phyloP scores from a whole-genome alignment of 768 basidiomycete genomes.

The Mrakia hoshinonis region DNA sequence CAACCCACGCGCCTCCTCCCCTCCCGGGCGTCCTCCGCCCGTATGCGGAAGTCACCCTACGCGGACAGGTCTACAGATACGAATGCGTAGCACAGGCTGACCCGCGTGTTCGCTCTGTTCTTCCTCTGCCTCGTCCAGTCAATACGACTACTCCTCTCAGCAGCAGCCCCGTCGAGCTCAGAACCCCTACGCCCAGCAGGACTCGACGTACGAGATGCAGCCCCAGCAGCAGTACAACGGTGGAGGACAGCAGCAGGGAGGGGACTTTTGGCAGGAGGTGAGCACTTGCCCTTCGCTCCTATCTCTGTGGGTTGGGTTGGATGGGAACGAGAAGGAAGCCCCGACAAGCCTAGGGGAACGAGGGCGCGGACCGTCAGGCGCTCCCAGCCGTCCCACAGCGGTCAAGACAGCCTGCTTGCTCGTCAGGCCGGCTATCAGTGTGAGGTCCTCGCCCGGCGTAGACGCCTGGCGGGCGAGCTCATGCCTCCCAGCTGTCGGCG shows the following conservation, averaged over 20 bases:
- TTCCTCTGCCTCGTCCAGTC: not conserved
- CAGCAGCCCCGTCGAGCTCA: constrained; percentile 21
- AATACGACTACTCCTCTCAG: constrained; percentile 38
- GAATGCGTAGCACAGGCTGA: too few relatives aligned
- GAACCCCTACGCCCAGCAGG: constrained; percentile 28
- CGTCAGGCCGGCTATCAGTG: not conserved
- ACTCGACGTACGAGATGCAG: constrained; percentile 21
- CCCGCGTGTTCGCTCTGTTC: too few relatives aligned
- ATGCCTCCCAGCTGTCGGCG: not conserved
- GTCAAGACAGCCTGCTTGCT: not conserved
- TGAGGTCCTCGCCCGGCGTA: too few relatives aligned
- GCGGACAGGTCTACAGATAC: too few relatives aligned
- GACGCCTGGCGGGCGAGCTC: too few relatives aligned
- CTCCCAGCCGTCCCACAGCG: not conserved
- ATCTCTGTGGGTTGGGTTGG: not conserved
- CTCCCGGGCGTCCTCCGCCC: not conserved
- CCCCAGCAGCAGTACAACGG: not conserved
- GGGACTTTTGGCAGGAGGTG: constrained; percentile 29
- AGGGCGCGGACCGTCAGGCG: not conserved
- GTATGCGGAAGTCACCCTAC: too few relatives aligned
- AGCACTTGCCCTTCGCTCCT: not conserved
- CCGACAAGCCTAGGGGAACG: not conserved
- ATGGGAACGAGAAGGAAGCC: not conserved
- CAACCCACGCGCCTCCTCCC: not conserved
- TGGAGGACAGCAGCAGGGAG: not conserved